These are phyloP conservation scores for Cladorrhinum sp. DNA, from an alignment of 2,329 filamentous ascomycete genomes.

Conservation along the genomic window DNA sequence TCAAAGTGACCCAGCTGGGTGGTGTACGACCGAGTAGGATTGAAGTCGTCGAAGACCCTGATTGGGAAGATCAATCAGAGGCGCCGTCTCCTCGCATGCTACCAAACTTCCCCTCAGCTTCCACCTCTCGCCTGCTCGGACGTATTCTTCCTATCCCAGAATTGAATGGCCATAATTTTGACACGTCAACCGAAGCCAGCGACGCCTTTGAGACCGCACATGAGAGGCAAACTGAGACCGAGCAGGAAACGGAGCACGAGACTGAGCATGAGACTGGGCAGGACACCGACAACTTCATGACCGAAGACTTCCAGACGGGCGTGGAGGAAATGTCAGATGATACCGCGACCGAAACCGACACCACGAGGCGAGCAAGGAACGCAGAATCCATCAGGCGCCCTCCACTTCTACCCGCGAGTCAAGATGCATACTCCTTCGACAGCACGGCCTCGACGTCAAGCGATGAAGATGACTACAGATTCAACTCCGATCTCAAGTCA, in stretches of 20 bases:
- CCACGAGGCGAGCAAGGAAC: slow-evolving; percentile 41
- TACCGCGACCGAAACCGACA: slow-evolving; percentile 77
- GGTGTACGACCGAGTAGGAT: slow-evolving; percentile 69
- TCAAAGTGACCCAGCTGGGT: slow-evolving; percentile 66
- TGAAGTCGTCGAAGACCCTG: slow-evolving; percentile 74
- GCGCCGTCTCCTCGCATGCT: slow-evolving; percentile 52
- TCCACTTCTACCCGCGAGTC: slow-evolving; percentile 42
- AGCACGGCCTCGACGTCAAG: slow-evolving; percentile 88
- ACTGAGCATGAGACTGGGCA: not conserved
- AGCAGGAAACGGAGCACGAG: not conserved
- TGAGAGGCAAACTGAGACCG: slow-evolving; percentile 53
- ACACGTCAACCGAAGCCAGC: slow-evolving; percentile 34
- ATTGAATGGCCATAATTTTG: slow-evolving; percentile 50
- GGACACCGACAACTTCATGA: slow-evolving; percentile 55
- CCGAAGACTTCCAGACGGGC: slow-evolving; percentile 94
- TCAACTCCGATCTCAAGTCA: slow-evolving; percentile 53
- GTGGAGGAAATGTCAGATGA: slow-evolving; percentile 74
- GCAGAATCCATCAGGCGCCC: slow-evolving; percentile 42
- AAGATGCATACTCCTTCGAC: slow-evolving; percentile 63
- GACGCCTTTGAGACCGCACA: slow-evolving; percentile 65
- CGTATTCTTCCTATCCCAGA: slow-evolving; percentile 31
- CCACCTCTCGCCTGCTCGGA: slow-evolving; percentile 30
- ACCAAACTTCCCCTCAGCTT: slow-evolving; percentile 24
- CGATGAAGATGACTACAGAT: slow-evolving; percentile 66
- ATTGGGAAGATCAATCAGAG: slow-evolving; percentile 82